These are phyloP conservation scores for Protomyces inundatus DNA, from an alignment of 1,139 yeast species.

Conservation along the genomic window DNA sequence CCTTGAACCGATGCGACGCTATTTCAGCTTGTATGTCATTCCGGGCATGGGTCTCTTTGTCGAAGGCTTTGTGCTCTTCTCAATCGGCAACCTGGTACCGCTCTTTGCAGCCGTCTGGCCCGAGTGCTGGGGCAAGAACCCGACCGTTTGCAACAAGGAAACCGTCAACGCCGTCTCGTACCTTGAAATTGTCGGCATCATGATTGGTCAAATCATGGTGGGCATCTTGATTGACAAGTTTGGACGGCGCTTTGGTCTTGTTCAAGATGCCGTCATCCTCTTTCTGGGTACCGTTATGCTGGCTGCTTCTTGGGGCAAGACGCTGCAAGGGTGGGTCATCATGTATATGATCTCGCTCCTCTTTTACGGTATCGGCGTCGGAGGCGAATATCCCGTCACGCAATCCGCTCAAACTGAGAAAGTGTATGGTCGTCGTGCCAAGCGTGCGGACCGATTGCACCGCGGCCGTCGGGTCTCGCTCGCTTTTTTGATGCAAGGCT, in stretches of 20 bases:
- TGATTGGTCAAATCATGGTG: constrained; percentile 81
- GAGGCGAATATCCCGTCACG: constrained; percentile 97
- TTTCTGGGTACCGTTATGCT: constrained; percentile 67
- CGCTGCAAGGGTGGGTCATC: constrained; percentile 43
- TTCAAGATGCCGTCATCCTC: constrained; percentile 42
- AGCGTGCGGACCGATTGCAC: constrained; percentile 41
- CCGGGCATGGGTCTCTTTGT: constrained; percentile 42
- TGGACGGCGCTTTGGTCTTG: constrained; percentile 78
- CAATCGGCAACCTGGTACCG: constrained; percentile 40
- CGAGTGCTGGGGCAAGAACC: constrained; percentile 38
- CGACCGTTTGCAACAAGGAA: constrained; percentile 37
- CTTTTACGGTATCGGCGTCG: constrained; percentile 74
- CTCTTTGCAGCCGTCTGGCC: constrained; percentile 41
- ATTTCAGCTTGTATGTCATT: constrained; percentile 39
- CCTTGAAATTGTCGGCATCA: constrained; percentile 67
- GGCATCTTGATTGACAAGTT: constrained; percentile 78
- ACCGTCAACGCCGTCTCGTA: constrained; percentile 41
- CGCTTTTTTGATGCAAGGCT: constrained; percentile 45
- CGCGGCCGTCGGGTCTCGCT: constrained; percentile 43
- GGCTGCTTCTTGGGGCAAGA: constrained; percentile 48
- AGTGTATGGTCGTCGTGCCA: constrained; percentile 41
- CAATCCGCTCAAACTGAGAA: constrained; percentile 50
- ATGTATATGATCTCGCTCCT: constrained; percentile 66
- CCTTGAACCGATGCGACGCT: constrained; percentile 39
- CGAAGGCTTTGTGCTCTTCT: constrained; percentile 42